Base-by-base conservation (phyloP, 345 rosid genomes). In the Luvunga scandens region DNA sequence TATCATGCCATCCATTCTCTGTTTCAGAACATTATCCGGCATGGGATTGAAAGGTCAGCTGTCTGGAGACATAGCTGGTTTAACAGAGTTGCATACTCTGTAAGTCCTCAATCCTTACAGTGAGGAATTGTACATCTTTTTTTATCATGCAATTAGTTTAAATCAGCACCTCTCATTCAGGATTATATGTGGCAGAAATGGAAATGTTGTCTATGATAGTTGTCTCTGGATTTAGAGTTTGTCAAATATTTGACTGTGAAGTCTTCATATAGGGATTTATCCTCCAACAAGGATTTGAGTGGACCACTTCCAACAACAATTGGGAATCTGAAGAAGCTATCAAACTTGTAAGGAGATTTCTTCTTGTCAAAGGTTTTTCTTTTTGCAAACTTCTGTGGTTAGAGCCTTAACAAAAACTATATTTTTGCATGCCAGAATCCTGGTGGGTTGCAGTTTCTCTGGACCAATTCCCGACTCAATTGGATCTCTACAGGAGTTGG, bases 231-330 rank as follows among this genome's bases (percentile, higher is more conserved):
- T 39, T 39, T 39, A 39, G 13, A 39, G 45, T 2, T 39, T 9
- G 73, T 9, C 56, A 24, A 48, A 0, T 67, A 68, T 50, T 80
- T 81, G 78, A 71, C 81, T 30, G 27, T 72, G 24, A 42, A 69
- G 42, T 67, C 24, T 73, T 53, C 48, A 8, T 86, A 18, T 69
- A 96, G 99, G 89, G 99, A 94, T 87, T 85, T 97, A 77, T 93
- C 98, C 12, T 90, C 78, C 84, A 97, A 93, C 85, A 34, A 73
- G 66, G 85, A 66, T 56, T 82, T 97, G 60, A 68, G 34, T 9
- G 99, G 99, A 84, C 9, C 94, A 71, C 86, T 97, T 75, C 98
- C 99, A 62, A 1, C 61, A 25, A 56, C 83, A 7, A 91, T 94
- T 7, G 97, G 94, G 74, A 39, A 79, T 1, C 83, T 93, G 83